Base-by-base conservation (phyloP, 1,284 basidiomycete genomes). In the Melampsora americana region DNA sequence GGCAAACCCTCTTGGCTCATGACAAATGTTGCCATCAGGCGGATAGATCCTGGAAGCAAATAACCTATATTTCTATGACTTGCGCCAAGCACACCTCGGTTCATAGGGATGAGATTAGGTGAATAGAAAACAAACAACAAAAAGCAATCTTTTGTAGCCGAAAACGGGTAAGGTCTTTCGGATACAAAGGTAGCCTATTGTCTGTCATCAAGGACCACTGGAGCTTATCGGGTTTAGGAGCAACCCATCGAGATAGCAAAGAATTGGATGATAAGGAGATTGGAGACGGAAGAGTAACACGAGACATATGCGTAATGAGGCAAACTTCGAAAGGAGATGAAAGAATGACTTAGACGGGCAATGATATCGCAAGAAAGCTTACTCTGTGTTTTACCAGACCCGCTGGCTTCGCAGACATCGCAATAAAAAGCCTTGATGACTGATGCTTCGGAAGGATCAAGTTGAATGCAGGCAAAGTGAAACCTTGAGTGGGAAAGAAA, bases 381-480 rank as follows among this genome's bases (percentile, higher is more conserved):
- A 82, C 81, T 78, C 28, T 78, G 74, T 1, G 81, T 81, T 5
- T 77, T 74, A 0, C 81, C 81, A 35, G 77, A 71, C 59, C 80
- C 81, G 77, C 79, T 80, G 44, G 80, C 80, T 69, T 80, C 77
- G 76, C 81, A 82, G 60, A 80, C 74, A 53, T 80, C 79, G 75
- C 81, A 82, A 59, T 78, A 80, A 77, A 80, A 82, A 5, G 79
- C 78, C 61, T 80, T 79, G 61, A 82, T 81, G 44, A 69, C 42
- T 28, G 69, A 72, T 6, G 81, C 81, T 32, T 77, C 56, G 12
- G 79, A 72, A 32, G 79, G 78, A 59, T 70, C 75, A 18, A 82
- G 60, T 14, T 78, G 77, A 71, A 82, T 79, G 77, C 81, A 82
- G 66, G 73, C 66, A 46, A 82, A 82, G 62, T 82, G 81, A 75